Conservation (phyloP, 495 filamentous ascomycete species). For the Halenospora varia region DNA sequence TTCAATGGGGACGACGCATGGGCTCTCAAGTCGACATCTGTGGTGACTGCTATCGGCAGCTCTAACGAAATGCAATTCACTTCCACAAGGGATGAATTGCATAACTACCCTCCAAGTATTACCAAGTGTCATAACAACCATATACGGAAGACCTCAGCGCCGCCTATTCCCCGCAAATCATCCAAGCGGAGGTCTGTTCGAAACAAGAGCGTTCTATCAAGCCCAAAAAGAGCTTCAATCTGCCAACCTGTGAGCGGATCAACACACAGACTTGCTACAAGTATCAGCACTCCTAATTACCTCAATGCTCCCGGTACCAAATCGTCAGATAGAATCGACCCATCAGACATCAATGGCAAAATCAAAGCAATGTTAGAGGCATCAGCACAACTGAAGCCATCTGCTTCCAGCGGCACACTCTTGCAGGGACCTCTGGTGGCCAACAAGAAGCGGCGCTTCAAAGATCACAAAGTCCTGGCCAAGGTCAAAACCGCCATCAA, state of each 20-base stretch:
- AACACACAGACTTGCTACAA: background rate
- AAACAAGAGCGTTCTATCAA: background rate
- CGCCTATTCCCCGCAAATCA: conserved; percentile 15
- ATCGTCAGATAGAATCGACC: background rate
- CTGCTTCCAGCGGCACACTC: background rate
- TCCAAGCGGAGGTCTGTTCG: conserved; percentile 16
- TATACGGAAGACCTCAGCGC: background rate
- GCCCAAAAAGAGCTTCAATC: background rate
- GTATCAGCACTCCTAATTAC: background rate
- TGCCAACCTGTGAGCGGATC: background rate
- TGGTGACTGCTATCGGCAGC: conserved; percentile 4
- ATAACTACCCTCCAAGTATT: background rate
- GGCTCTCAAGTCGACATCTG: conserved; percentile 9
- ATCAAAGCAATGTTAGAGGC: conserved; percentile 30
- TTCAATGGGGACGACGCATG: conserved; percentile 18
- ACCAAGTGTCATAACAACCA: background rate
- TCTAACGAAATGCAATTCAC: conserved; percentile 1
- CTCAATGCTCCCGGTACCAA: background rate
- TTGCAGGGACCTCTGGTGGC: background rate
- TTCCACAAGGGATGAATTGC: background rate
- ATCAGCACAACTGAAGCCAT: conserved; percentile 19
- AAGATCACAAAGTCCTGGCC: conserved; percentile 17
- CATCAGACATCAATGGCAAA: conserved; percentile 20
- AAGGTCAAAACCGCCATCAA: conserved; percentile 24
- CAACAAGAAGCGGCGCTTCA: conserved; percentile 17